Base-by-base conservation (phyloP, 1,284 basidiomycete genomes). In the Wolfiporia cocos region DNA sequence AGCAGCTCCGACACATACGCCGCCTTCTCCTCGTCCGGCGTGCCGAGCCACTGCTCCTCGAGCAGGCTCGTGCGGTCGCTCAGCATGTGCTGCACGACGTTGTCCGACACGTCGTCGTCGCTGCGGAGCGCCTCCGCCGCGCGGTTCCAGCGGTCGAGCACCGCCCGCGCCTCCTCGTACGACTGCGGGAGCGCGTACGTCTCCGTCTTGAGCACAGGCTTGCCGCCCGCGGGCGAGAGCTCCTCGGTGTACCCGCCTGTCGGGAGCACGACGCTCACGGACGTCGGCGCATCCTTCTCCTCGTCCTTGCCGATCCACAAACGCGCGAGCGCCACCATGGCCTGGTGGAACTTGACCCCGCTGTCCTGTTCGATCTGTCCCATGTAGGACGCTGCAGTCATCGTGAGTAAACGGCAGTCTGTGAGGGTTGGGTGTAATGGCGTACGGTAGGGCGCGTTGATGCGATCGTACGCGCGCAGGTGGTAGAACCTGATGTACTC, bases 401-500 rank as follows among this genome's bases (percentile, higher is more conserved):
- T n/a, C n/a, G n/a, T n/a, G n/a, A n/a, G n/a, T n/a, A n/a, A n/a
- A n/a, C n/a, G n/a, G n/a, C n/a, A n/a, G n/a, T n/a, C n/a, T n/a
- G n/a, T n/a, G n/a, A 18, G 14, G 5, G 18, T 18, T 19, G 21
- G n/a, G 12, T 20, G 18, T 3, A 39, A 15, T 7, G 11, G 59
- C 71, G 44, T 39, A 80, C 81, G 61, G 46, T 69, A 63, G 3
- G 89, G 91, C 0, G 83, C 82, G 58, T 94, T 94, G 63, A 97
- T 91, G 22, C 93, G 75, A 59, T 97, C 94, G 61, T 94, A 96
- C 2, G 83, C 72, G 31, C 93, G 76, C 24, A 97, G 70, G 63
- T 96, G 91, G 66, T 88, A 96, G 73, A 95, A 91, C 15, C 84
- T 75, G 51, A 90, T 86, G 60, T 85, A 90, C 49, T 86, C 82